Conservation (phyloP, 2,329 filamentous ascomycete species). For the Alternaria dauci region DNA sequence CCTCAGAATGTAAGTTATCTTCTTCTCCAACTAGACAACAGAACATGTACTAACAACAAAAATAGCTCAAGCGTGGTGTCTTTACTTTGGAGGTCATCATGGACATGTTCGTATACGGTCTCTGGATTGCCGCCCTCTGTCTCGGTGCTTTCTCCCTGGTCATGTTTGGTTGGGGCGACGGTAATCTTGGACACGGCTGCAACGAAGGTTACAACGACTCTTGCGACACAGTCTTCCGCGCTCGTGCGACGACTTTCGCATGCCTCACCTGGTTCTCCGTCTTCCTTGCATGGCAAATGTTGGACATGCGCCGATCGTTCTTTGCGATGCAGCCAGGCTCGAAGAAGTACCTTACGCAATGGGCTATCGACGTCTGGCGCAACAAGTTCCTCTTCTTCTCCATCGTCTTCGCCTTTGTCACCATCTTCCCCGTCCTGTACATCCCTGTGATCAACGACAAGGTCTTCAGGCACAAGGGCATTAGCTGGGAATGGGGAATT, state of each 20-base stretch:
- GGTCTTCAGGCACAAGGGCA: slow-evolving; percentile 72
- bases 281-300: slow-evolving; percentile 79
- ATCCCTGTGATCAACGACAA: slow-evolving; percentile 72
- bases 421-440: slow-evolving; percentile 57
- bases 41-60: slow-evolving; percentile 20
- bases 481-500: slow-evolving; percentile 74
- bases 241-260: slow-evolving; percentile 76
- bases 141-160: slow-evolving; percentile 46
- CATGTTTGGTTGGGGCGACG: slow-evolving; percentile 46
- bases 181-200: slow-evolving; percentile 43
- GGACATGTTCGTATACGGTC: slow-evolving; percentile 49
- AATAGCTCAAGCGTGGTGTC: slow-evolving; percentile 38
- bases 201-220: slow-evolving; percentile 39
- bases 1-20: slow-evolving; percentile 19
- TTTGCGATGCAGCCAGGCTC: slow-evolving; percentile 74
- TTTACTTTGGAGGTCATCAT: slow-evolving; percentile 47
- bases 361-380: slow-evolving; percentile 72
- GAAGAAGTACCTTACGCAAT: slow-evolving; percentile 65
- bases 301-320: slow-evolving; percentile 73
- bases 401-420: slow-evolving; percentile 48
- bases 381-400: slow-evolving; percentile 69
- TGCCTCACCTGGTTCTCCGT: slow-evolving; percentile 79
- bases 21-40: background rate
- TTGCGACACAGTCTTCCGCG: slow-evolving; percentile 53
- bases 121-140: slow-evolving; percentile 45